Conservation (phyloP, 1,284 basidiomycete species). For the Moesziomyces parantarcticus region DNA sequence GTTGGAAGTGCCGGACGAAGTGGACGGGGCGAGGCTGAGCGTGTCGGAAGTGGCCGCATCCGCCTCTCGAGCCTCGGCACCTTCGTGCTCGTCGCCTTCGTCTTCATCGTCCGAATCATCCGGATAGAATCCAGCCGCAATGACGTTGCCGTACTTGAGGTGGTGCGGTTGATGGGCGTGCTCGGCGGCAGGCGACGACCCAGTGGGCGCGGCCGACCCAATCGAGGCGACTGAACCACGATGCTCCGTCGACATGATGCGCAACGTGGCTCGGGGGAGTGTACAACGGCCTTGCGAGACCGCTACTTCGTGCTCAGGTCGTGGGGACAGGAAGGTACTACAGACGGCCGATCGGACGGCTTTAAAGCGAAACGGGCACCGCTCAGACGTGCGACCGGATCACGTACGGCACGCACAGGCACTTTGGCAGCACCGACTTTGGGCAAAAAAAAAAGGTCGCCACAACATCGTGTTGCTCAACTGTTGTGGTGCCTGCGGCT, state of each 20-base stretch:
- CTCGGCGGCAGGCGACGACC: background rate
- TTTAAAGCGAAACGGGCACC: too few relatives aligned
- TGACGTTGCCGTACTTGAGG: slow-evolving; percentile 53
- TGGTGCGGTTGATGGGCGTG: slow-evolving; percentile 46
- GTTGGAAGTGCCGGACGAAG: slow-evolving; percentile 1
- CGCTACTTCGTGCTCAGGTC: too few relatives aligned
- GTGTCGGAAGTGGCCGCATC: background rate
- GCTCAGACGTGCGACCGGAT: too few relatives aligned
- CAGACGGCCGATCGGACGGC: background rate
- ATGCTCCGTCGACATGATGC: slow-evolving; percentile 22
- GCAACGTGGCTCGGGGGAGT: too few relatives aligned
- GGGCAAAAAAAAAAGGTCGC: too few relatives aligned
- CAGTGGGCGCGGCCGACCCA: slow-evolving; percentile 1
- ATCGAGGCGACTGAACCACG: slow-evolving; percentile 27
- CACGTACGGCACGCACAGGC: too few relatives aligned
- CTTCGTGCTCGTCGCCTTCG: slow-evolving; percentile 1
- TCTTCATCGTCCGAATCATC: slow-evolving; percentile 35
- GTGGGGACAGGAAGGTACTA: background rate
- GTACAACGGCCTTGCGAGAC: too few relatives aligned
- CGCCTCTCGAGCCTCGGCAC: background rate
- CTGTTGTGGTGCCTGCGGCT: background rate
- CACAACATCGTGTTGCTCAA: too few relatives aligned
- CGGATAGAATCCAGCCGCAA: slow-evolving; percentile 39
- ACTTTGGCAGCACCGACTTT: too few relatives aligned
- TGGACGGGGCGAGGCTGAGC: slow-evolving; percentile 12